Evolutionary conservation across 2,329 filamentous ascomycete species (phyloP).

Genomic region (Akanthomyces lecanii): DNA sequence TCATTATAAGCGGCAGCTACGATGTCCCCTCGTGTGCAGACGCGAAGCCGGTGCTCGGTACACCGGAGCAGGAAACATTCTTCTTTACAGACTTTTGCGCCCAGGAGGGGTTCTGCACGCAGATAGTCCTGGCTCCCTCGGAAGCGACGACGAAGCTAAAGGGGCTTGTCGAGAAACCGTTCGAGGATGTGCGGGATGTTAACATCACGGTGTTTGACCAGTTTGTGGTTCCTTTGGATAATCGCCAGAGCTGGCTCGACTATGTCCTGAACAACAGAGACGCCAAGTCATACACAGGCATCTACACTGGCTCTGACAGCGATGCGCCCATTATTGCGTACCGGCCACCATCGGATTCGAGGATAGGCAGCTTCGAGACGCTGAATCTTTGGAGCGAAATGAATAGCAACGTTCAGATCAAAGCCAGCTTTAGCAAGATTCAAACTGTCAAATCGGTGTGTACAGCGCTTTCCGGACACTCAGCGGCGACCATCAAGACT

Average conservation of each 20-base stretch:
- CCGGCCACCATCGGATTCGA: neutral
- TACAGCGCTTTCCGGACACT: neutral
- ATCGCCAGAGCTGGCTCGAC: conserved; percentile 1
- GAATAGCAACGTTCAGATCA: neutral
- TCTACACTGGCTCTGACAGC: neutral
- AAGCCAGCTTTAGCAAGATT: neutral
- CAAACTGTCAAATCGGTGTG: neutral
- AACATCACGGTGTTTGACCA: neutral
- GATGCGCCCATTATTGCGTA: conserved; percentile 6
- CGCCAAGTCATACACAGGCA: neutral
- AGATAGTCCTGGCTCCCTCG: neutral
- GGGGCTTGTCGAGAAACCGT: neutral
- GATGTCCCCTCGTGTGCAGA: neutral
- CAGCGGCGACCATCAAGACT: neutral
- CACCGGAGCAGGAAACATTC: neutral
- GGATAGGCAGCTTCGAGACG: neutral
- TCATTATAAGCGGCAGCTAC: neutral
- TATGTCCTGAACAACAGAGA: conserved; percentile 2
- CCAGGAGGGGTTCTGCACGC: neutral
- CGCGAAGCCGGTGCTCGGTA: conserved; percentile 1
- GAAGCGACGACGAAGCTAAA: neutral
- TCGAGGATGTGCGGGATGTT: neutral
- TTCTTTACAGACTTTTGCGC: neutral
- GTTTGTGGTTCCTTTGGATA: neutral
- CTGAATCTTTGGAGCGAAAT: conserved; percentile 10